Evolutionary conservation across 345 rosid genomes (phyloP).

Genomic region (Euclidium syriacum): DNA sequence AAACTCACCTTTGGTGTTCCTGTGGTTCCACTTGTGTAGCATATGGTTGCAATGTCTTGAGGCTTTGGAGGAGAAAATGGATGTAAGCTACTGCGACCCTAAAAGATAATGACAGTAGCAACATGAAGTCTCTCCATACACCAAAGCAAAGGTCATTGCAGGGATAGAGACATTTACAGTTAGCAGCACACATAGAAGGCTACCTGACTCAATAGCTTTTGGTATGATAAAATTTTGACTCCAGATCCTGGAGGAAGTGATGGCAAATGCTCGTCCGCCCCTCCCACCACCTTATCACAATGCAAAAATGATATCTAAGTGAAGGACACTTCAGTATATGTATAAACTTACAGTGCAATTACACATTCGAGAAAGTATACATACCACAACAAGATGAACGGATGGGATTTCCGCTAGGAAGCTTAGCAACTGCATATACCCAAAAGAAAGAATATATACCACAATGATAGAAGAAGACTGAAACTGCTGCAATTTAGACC

Average conservation of each 20-base stretch:
- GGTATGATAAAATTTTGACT: slow-evolving; percentile 55
- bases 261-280: slow-evolving; percentile 59
- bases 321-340: background rate
- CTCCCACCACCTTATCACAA: slow-evolving; percentile 71
- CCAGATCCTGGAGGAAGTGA: slow-evolving; percentile 54
- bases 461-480: background rate
- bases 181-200: background rate
- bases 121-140: slow-evolving; percentile 10
- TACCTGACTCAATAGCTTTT: slow-evolving; percentile 62
- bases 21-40: slow-evolving; percentile 98
- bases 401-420: slow-evolving; percentile 72
- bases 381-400: slow-evolving; percentile 69
- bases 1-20: slow-evolving; percentile 82
- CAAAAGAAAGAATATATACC: background rate
- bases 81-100: slow-evolving; percentile 72
- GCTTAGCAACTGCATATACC: slow-evolving; percentile 59
- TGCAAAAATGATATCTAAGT: background rate
- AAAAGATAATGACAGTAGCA: slow-evolving; percentile 32
- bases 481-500: background rate
- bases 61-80: slow-evolving; percentile 73
- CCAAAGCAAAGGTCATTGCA: background rate
- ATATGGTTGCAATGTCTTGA: slow-evolving; percentile 82
- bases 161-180: background rate
- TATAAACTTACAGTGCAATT: background rate
- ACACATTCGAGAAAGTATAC: slow-evolving; percentile 20